Base-by-base conservation (phyloP, 192 early-diverging fungal genomes). In the Martensiomyces pterosporus region DNA sequence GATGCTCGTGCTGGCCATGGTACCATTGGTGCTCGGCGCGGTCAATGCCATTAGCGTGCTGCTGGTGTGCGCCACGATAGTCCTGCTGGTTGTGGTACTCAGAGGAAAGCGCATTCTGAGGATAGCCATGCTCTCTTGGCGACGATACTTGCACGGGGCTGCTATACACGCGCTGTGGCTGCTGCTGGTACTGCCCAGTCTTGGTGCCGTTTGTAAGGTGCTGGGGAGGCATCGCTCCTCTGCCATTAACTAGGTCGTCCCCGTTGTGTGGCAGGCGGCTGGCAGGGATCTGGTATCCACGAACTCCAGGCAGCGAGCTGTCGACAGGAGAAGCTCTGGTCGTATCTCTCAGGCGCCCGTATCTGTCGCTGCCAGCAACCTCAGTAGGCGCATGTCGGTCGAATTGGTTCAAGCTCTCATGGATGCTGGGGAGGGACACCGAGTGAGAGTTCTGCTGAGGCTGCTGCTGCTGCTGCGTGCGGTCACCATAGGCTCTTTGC, bases 11-110 rank as follows among this genome's bases (percentile, higher is more conserved):
- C 9, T 26, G 16, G 24, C 34, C 18, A 10, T 24, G n/a, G 13
- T 50, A 27, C 49, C 49, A 50, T 16, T 38, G 27, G 12, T 7
- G 16, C 9, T 50, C 49, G 7, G 16, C 17, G 24, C 25, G 36
- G 6, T 41, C 49, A 29, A 23, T 13, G 23, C 37, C 32, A n/a
- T 12, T 13, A 18, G 18, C 16, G 29, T 47, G 39, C 40, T 40
- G 39, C 39, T 12, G 23, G 2, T 24, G 25, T 34, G 19, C 13
- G 36, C 47, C 39, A 37, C 37, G 37, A 36, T 51, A 41, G 3
- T 51, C 38, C 29, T 32, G 29, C 29, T 32, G 29, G 29, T 32
- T 32, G 29, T 32, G 12, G 29, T 32, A 49, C 3, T 49, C 47
- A 2, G 47, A 24, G 7, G 36, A 6, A 16, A 7, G 10, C 36